Percentiles rank a stretch among this genome's conserved stretches.
phyloP scores from a whole-genome alignment of 1,284 basidiomycete genomes.

The Cutaneotrichosporon arboriforme region DNA sequence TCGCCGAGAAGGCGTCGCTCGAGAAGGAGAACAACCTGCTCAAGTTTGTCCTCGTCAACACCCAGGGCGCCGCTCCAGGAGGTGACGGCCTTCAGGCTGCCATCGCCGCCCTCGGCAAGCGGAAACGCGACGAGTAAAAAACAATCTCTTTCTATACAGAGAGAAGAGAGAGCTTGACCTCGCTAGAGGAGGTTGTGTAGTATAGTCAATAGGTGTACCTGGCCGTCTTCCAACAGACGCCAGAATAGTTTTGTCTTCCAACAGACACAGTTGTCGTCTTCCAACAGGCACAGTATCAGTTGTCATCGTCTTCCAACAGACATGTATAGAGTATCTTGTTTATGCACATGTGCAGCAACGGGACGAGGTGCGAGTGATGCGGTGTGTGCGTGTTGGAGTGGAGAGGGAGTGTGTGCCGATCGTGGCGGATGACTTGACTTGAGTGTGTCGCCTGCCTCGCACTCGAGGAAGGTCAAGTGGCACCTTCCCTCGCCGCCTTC shows the following conservation, averaged over 20 bases:
- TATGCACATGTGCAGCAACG: neutral
- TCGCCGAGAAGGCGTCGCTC: conserved; percentile 84
- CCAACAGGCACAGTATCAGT: no score
- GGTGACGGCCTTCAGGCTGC: conserved; percentile 28
- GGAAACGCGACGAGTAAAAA: conserved; percentile 31
- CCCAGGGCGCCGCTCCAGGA: conserved; percentile 54
- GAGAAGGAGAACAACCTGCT: conserved; percentile 92
- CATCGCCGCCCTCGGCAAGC: conserved; percentile 30
- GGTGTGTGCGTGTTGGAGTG: no score
- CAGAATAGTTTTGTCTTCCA: no score
- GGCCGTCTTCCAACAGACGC: neutral
- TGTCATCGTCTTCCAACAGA: neutral
- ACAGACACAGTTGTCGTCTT: no score
- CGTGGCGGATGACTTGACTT: no score
- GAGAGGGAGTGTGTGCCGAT: no score
- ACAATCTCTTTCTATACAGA: neutral
- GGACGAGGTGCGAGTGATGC: neutral
- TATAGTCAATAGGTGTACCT: neutral
- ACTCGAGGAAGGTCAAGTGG: no score
- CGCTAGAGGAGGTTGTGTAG: neutral
- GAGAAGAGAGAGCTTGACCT: neutral
- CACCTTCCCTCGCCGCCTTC: no score
- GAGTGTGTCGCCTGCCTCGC: no score
- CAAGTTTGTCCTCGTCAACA: conserved; percentile 84
- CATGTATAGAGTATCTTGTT: neutral